These are phyloP conservation scores for Papiliotrema fonsecae DNA, from an alignment of 1,284 basidiomycete species.

Conservation along the genomic window DNA sequence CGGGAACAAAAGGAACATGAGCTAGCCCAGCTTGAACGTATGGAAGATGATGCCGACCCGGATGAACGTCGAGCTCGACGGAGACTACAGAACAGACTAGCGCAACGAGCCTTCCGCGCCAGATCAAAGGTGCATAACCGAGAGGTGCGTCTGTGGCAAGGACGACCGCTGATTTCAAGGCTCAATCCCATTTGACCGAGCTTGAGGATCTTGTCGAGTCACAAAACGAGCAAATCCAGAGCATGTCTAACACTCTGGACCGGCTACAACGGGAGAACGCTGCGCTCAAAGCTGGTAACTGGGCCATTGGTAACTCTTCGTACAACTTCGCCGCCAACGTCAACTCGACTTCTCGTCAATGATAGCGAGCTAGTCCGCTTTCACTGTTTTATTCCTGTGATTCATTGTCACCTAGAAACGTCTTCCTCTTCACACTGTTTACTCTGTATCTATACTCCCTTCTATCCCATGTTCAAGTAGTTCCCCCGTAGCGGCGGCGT, in stretches of 20 bases:
- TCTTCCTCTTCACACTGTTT: too few species aligned
- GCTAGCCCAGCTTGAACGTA: not conserved
- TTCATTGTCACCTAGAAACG: too few species aligned
- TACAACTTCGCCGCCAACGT: too few species aligned
- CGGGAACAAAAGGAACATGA: slow-evolving; percentile 1
- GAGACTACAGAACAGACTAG: slow-evolving; percentile 12
- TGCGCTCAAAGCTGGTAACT: not conserved
- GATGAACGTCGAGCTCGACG: slow-evolving; percentile 4
- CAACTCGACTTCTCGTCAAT: too few species aligned
- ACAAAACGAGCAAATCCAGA: not conserved
- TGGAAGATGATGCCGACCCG: not conserved
- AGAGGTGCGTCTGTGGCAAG: slow-evolving; percentile 1
- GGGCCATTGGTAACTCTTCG: too few species aligned
- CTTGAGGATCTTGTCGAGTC: slow-evolving; percentile 3
- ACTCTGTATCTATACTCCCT: too few species aligned
- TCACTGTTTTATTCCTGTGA: too few species aligned
- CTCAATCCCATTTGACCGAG: not conserved
- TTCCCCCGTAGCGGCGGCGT: too few species aligned
- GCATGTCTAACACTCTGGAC: not conserved
- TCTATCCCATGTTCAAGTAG: too few species aligned
- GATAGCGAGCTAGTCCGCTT: too few species aligned
- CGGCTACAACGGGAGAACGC: not conserved
- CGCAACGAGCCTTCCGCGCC: slow-evolving; percentile 14
- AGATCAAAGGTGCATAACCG: slow-evolving; percentile 6
- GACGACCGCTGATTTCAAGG: not conserved